Conservation (phyloP, 1,139 yeast genomes). For the Pichia sp. region DNA sequence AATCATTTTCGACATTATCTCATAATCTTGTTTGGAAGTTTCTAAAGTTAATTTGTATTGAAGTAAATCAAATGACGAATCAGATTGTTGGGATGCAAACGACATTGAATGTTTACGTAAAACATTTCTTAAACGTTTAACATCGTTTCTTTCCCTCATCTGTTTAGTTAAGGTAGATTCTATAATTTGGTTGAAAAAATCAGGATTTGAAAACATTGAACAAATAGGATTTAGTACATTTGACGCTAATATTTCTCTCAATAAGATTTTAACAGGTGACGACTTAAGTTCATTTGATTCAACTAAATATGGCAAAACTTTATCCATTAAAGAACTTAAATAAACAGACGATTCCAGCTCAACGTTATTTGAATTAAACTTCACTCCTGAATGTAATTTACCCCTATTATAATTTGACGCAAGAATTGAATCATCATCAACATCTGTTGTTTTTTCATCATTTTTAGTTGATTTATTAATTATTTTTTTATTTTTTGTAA, state of each 20-base stretch:
- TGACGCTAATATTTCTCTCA: conserved; percentile 59
- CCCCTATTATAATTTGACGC: conserved; percentile 57
- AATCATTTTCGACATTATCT: not conserved
- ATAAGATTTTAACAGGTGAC: conserved; percentile 41
- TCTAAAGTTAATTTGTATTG: not conserved
- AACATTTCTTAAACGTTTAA: conserved; percentile 63
- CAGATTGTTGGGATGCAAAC: conserved; percentile 7
- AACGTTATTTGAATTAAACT: conserved; percentile 36
- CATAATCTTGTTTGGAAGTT: conserved; percentile 4
- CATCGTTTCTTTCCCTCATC: conserved; percentile 70
- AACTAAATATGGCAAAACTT: conserved; percentile 47
- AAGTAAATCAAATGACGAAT: conserved; percentile 13
- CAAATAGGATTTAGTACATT: conserved; percentile 51
- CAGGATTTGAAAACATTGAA: conserved; percentile 60
- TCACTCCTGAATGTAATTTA: conserved; percentile 56
- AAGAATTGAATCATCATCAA: conserved; percentile 49
- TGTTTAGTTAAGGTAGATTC: conserved; percentile 58
- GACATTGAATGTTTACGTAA: conserved; percentile 53
- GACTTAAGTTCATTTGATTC: conserved; percentile 46
- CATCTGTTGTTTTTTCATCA: conserved; percentile 24
- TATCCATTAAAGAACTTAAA: conserved; percentile 38
- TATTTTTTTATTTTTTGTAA: conserved; percentile 28
- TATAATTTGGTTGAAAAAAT: conserved; percentile 65
- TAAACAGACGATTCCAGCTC: conserved; percentile 49
- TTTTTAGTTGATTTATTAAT: conserved; percentile 2